phyloP scores from a whole-genome alignment of 176 grass and related monocot genomes.

The Musa troglodytarum region DNA sequence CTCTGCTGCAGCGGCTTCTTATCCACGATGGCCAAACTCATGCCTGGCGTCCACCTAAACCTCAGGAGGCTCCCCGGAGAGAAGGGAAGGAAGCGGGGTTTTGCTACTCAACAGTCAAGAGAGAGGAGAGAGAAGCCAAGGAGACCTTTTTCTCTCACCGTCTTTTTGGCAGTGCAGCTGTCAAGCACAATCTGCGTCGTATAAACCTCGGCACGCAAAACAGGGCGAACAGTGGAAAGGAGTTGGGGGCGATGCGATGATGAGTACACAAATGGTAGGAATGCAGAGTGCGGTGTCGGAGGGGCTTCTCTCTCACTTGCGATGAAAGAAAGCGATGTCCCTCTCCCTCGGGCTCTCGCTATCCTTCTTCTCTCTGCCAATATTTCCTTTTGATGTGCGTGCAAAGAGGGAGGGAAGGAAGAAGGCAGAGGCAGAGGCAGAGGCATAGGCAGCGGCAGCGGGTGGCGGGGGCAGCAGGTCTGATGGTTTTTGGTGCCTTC shows the following conservation, averaged over 20 bases:
- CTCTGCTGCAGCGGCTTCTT: constrained; percentile 34
- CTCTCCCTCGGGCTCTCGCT: not conserved
- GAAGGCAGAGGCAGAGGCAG: not conserved
- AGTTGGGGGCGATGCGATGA: too few relatives aligned
- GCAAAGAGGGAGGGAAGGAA: not conserved
- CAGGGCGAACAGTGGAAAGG: not conserved
- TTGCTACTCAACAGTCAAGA: not conserved
- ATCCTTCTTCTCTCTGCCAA: too few relatives aligned
- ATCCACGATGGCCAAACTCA: constrained; percentile 84
- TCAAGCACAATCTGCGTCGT: constrained; percentile 1
- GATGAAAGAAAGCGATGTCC: not conserved
- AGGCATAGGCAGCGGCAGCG: not conserved
- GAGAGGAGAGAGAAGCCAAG: not conserved
- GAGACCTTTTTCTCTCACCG: not conserved
- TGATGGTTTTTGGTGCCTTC: too few relatives aligned
- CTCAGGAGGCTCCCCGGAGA: too few relatives aligned
- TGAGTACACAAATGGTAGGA: not conserved
- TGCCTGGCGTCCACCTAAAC: constrained; percentile 6
- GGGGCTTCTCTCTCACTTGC: not conserved
- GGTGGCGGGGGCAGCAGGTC: too few relatives aligned
- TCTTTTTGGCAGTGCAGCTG: constrained; percentile 9
- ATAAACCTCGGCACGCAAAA: not conserved
- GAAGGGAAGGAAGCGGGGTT: not conserved
- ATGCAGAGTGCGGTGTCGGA: constrained; percentile 13
- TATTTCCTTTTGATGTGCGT: not conserved